Evolutionary conservation across 805 yeast genomes (phyloP), one percentile per base, ranked within the genome.

Genomic region (Clavispora phyllophila): DNA sequence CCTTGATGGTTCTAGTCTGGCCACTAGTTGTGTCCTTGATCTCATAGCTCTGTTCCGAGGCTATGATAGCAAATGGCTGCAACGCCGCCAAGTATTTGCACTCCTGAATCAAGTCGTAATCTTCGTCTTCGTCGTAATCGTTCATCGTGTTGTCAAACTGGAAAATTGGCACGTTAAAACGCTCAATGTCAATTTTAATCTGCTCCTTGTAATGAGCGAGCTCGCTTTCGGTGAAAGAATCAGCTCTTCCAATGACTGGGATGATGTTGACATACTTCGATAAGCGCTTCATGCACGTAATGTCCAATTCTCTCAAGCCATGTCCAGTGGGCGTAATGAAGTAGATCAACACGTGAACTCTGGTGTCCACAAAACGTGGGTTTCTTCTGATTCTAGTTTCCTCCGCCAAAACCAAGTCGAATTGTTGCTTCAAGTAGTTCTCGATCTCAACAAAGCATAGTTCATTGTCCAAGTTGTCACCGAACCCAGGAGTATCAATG

Each of bases 381-480:
- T 87, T 87, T 73, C 97, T 82, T 62, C 77, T 76, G 49, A 89
- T 87, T 49, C 91, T 74, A 1, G 93, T 85, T 61, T 89, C 96
- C 60, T 89, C 96, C 2, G 87, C 87, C 37, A 89, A 72, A 0
- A 86, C 88, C 43, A 75, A 68, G 58, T 84, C 90, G 57, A 84
- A 85, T 57, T 85, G 91, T 58, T 82, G 88, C 58, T 82, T 84
- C 55, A 86, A 64, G 58, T 76, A 86, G 43, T 73, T 71, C 41
- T 78, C 76, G 40, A 85, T 77, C 57, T 85, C 93, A 10, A 66
- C 69, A 55, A 76, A 79, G 57, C 91, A 84, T 39, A 82, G 53
- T 37, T 78, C 77, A 61, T 83, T 84, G 63, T 86, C 81, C 51
- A 85, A 70, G 57, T 78, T 81, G 54, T 84, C 90, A 34, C 91